Conservation (phyloP, 2,329 filamentous ascomycete genomes). For the Colletotrichum liriopes region DNA sequence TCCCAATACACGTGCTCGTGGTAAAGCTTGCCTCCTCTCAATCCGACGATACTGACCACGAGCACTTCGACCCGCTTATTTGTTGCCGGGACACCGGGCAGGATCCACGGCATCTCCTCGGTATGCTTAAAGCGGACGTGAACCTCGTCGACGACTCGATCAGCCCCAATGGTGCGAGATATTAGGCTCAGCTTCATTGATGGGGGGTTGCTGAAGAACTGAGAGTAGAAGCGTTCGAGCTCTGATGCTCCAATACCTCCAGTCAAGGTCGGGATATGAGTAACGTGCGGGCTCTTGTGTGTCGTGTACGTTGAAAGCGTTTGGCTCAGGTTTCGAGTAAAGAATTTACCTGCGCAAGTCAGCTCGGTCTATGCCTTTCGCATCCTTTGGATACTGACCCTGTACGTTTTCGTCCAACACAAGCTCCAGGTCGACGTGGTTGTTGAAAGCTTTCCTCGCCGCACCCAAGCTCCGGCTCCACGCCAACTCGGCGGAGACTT, state of each 20-base stretch:
- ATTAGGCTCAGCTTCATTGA: conserved; percentile 74
- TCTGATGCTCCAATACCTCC: conserved; percentile 74
- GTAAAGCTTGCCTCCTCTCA: conserved; percentile 72
- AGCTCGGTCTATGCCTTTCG: neutral
- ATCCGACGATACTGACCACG: conserved; percentile 71
- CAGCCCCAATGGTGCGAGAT: conserved; percentile 75
- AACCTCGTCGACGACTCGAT: conserved; percentile 77
- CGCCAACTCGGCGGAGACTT: conserved; percentile 75
- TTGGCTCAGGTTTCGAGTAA: conserved; percentile 68
- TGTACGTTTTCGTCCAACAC: conserved; percentile 77
- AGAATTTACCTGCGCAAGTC: conserved; percentile 64
- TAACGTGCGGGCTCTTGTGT: conserved; percentile 77
- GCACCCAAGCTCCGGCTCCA: conserved; percentile 76
- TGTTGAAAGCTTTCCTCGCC: conserved; percentile 75
- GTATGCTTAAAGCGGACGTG: conserved; percentile 72
- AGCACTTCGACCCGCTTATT: conserved; percentile 67
- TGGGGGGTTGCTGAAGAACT: conserved; percentile 76
- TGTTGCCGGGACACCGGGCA: conserved; percentile 73
- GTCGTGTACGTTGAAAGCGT: conserved; percentile 75
- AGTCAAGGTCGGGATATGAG: conserved; percentile 76
- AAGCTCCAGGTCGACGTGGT: conserved; percentile 74
- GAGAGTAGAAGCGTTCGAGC: conserved; percentile 74
- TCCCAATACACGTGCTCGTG: conserved; percentile 79
- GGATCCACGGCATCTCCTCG: conserved; percentile 71
- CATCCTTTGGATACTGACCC: conserved; percentile 57